Base-by-base conservation (phyloP, 2,329 filamentous ascomycete species). In the Dactylellina parvicollis region DNA sequence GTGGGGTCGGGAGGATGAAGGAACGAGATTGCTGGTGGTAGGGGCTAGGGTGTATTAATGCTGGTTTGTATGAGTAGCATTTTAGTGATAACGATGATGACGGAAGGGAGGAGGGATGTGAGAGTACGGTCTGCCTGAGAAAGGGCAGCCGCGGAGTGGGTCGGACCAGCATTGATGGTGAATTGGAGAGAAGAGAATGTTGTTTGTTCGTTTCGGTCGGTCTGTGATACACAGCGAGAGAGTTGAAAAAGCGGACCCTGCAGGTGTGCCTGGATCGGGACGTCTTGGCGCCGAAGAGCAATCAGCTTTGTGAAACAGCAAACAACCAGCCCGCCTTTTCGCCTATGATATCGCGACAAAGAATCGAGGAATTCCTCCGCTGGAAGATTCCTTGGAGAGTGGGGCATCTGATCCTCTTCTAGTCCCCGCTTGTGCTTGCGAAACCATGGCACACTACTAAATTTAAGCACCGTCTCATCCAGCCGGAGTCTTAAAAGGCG, bases 1-100 rank as follows among this genome's bases (percentile, higher is more conserved):
- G 46, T 79, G 79, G 76, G 76, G 77, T 77, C 52, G 81, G 81
- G 64, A 80, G 77, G 74, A 81, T 76, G 80, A 85, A 84, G 69
- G 78, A 75, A 77, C 83, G 83, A 5, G 18, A 42, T 60, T 64
- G 66, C 16, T 36, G 46, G 5, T 40, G 57, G 12, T 38, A 34
- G 34, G 26, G 36, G 22, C n/a, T 14, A 24, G 7, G 34, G 4
- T 8, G 56, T 36, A 22, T 20, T 28, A 10, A 32, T 20, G 20
- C 14, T 22, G 12, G n/a, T n/a, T n/a, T n/a, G n/a, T n/a, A n/a
- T 10, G 9, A 22, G 16, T 16, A 20, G 28, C 56, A 30, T 20
- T 20, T n/a, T n/a, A n/a, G 49, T 16, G 49, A 32, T 28, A 8
- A 50, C 46, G 24, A 12, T 28, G 9, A 24, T 9, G 22, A 16